phyloP scores from a whole-genome alignment of 768 basidiomycete species.

The Tulasnella sp. region DNA sequence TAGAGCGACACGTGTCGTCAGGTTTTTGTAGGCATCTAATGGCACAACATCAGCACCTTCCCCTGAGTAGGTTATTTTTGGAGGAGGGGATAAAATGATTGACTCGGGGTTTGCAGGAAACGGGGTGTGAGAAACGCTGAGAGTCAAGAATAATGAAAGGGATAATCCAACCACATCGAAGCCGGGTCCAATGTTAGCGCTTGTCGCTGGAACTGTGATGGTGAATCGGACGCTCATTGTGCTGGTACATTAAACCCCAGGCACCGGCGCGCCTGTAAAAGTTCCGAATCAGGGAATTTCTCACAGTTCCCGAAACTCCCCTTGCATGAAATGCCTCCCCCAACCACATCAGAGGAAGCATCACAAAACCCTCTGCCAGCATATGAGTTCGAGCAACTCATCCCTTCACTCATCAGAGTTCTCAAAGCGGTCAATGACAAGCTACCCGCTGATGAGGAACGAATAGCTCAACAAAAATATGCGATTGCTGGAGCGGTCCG shows the following conservation, averaged over 20 bases:
- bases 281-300: too few relatives aligned
- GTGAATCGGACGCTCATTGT: conserved; percentile 28
- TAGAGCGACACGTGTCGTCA: conserved; percentile 91
- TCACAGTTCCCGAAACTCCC: too few relatives aligned
- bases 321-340: too few relatives aligned
- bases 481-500: conserved; percentile 14
- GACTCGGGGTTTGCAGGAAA: conserved; percentile 18
- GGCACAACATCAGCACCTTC: conserved; percentile 87
- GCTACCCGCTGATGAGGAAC: conserved; percentile 2
- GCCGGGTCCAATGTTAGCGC: conserved; percentile 96
- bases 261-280: too few relatives aligned
- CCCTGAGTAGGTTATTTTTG: conserved; percentile 65
- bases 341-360: conserved; percentile 1
- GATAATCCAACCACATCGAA: conserved; percentile 99
- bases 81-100: conserved; percentile 33
- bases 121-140: conserved; percentile 43
- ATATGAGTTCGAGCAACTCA: conserved; percentile 14
- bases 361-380: conserved; percentile 12
- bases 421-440: conserved; percentile 10
- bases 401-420: conserved; percentile 17
- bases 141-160: conserved; percentile 68
- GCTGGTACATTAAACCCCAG: too few relatives aligned
- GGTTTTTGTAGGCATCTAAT: conserved; percentile 89
- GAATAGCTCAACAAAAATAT: conserved; percentile 10
- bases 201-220: conserved; percentile 89